Base-by-base conservation (phyloP, 2,329 filamentous ascomycete species). In the Beauveria sp. region DNA sequence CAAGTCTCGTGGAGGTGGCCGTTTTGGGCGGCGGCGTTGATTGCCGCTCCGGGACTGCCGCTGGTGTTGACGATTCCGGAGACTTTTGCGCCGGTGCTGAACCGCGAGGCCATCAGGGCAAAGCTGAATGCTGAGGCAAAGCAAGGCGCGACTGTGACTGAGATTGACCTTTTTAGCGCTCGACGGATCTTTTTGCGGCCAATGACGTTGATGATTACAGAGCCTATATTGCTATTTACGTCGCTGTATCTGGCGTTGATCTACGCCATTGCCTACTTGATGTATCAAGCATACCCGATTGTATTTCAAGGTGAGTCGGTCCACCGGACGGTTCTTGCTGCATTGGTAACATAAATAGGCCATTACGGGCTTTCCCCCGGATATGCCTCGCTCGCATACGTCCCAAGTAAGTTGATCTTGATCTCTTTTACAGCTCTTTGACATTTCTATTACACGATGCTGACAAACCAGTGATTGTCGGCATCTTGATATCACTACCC, bases 221-320 rank as follows among this genome's bases (percentile, higher is more conserved):
- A 83, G 64, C 81, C 80, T 0, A 83, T 83, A 46, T 77, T 83
- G 18, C 67, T 81, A 2, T 69, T 77, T 1, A 75, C 81, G 6
- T 79, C 77, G 2, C 67, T 74, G 0, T 83, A 83, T 66, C 75
- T 82, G 64, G 76, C 80, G 1, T 76, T 83, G 59, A 73, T 79
- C 3, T 83, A 82, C 63, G 77, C 80, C 20, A 77, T 79, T 6
- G 72, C 83, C 34, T 83, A 82, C 65, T 79, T 83, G 70, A 71
- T 81, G 59, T 83, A 83, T 66, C 76, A 76, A 31, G 80, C 80
- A 5, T 82, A 79, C 66, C 79, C 79, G 0, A 80, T 81, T 26
- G 75, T 83, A 2, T 83, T 76, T 57, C 70, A 79, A 66, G 65
- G 69, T 65, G 54, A 24, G 52, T 56, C 26, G 10, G 20, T 18